phyloP scores from a whole-genome alignment of 495 filamentous ascomycete genomes.

The Chaetomium fimeti region DNA sequence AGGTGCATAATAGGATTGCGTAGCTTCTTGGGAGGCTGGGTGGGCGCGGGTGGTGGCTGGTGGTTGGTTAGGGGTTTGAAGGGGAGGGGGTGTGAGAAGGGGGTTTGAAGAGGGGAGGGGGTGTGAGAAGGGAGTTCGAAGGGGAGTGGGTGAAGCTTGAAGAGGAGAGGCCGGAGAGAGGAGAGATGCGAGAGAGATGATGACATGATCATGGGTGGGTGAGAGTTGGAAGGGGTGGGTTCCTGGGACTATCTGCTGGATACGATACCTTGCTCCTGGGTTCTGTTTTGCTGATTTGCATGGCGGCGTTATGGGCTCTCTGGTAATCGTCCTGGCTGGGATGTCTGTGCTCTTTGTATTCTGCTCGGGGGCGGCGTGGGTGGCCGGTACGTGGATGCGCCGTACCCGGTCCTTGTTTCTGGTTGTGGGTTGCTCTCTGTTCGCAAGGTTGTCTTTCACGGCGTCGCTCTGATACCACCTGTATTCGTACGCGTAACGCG shows the following conservation, averaged over 20 bases:
- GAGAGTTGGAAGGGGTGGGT: too few relatives aligned
- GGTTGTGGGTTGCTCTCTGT: background rate
- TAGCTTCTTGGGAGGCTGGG: constrained; percentile 4
- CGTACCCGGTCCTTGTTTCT: background rate
- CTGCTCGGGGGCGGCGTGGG: background rate
- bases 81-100: background rate
- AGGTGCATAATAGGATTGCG: constrained; percentile 47
- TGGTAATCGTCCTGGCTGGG: background rate
- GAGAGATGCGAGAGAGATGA: too few relatives aligned
- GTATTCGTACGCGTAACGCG: constrained; percentile 1
- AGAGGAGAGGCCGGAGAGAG: background rate
- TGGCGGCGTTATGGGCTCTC: constrained; percentile 17
- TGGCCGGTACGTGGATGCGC: background rate
- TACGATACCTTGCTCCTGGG: background rate
- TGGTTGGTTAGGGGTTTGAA: too few relatives aligned
- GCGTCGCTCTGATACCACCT: constrained; percentile 7
- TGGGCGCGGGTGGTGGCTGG: background rate
- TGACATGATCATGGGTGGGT: too few relatives aligned
- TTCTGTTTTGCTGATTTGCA: constrained; percentile 9
- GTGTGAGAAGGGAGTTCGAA: background rate
- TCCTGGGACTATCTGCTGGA: too few relatives aligned
- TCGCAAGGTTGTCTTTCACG: background rate
- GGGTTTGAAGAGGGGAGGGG: background rate
- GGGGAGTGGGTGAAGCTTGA: background rate
- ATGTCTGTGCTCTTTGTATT: background rate